These are phyloP conservation scores for Abortiporus biennis DNA, from an alignment of 1,284 basidiomycete genomes.

Conservation along the genomic window DNA sequence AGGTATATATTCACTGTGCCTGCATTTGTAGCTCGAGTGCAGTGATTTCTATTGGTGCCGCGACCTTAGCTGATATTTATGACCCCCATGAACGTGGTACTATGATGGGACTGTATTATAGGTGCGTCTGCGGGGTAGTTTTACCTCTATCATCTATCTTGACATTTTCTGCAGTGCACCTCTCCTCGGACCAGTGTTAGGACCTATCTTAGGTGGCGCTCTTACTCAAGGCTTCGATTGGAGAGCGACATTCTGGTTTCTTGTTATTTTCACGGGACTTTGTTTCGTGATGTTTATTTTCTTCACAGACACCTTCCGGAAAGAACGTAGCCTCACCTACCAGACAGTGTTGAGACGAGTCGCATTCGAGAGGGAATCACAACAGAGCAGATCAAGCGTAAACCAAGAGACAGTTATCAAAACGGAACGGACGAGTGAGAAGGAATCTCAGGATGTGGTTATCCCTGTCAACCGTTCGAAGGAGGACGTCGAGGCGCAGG, in stretches of 20 bases:
- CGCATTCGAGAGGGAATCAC: constrained; percentile 14
- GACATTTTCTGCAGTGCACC: constrained; percentile 19
- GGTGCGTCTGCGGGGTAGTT: constrained; percentile 11
- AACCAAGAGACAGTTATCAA: background rate
- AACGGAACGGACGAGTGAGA: background rate
- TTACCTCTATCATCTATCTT: background rate
- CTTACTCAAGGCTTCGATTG: constrained; percentile 68
- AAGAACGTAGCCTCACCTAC: constrained; percentile 75
- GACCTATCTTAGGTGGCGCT: constrained; percentile 68
- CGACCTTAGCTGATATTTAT: constrained; percentile 78
- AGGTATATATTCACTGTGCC: no score
- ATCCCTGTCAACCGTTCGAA: no score
- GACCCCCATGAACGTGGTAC: constrained; percentile 75
- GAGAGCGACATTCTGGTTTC: constrained; percentile 80
- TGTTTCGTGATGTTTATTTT: constrained; percentile 58
- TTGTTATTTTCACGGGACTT: constrained; percentile 55
- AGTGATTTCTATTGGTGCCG: constrained; percentile 75
- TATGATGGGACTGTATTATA: constrained; percentile 75
- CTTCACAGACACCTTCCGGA: constrained; percentile 80
- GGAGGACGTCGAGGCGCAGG: no score
- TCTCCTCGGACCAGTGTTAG: constrained; percentile 51
- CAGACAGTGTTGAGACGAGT: constrained; percentile 48
- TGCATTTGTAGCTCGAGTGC: constrained; percentile 66
- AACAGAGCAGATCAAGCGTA: constrained; percentile 3
- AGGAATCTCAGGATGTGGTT: background rate